These are phyloP conservation scores for Geranium rotundifolium DNA, from an alignment of 345 rosid species.

Conservation along the genomic window DNA sequence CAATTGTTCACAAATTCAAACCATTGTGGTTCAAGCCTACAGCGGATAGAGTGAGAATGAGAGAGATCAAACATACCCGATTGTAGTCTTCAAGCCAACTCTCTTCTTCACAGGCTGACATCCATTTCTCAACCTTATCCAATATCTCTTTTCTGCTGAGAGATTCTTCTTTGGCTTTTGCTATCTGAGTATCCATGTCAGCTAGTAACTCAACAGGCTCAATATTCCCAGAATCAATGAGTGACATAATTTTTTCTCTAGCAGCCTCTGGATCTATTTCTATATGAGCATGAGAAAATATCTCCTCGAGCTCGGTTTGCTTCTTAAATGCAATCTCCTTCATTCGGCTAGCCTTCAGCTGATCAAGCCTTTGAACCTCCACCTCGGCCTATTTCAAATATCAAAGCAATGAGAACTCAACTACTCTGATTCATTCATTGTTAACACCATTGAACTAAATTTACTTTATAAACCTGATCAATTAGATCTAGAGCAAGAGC, in stretches of 20 bases:
- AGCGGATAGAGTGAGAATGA: not conserved
- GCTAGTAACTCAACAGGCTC: slow-evolving; percentile 90
- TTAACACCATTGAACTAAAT: too few relatives aligned
- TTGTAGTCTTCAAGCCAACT: slow-evolving; percentile 98
- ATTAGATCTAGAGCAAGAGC: slow-evolving; percentile 85
- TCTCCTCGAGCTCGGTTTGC: slow-evolving; percentile 94
- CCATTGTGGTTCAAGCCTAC: too few relatives aligned
- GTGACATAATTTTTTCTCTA: slow-evolving; percentile 72
- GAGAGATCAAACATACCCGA: slow-evolving; percentile 36
- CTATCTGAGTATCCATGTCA: slow-evolving; percentile 88
- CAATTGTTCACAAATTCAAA: too few relatives aligned
- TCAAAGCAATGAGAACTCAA: too few relatives aligned
- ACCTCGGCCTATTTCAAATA: slow-evolving; percentile 53
- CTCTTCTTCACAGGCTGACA: slow-evolving; percentile 99
- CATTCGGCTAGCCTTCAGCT: slow-evolving; percentile 88
- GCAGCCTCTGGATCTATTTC: slow-evolving; percentile 77
- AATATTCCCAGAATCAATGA: slow-evolving; percentile 76
- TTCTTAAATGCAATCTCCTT: slow-evolving; percentile 91
- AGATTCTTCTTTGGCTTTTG: slow-evolving; percentile 80
- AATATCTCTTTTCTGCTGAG: slow-evolving; percentile 87
- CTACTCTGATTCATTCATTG: too few relatives aligned
- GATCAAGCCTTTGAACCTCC: slow-evolving; percentile 94
- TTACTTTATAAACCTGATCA: slow-evolving; percentile 42
- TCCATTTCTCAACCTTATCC: slow-evolving; percentile 98
- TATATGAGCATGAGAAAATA: slow-evolving; percentile 62